Percentiles rank a stretch among this genome's conserved stretches.
These are phyloP conservation scores for Puccinia coronata DNA, from an alignment of 1,284 basidiomycete genomes.

Conservation along the genomic window DNA sequence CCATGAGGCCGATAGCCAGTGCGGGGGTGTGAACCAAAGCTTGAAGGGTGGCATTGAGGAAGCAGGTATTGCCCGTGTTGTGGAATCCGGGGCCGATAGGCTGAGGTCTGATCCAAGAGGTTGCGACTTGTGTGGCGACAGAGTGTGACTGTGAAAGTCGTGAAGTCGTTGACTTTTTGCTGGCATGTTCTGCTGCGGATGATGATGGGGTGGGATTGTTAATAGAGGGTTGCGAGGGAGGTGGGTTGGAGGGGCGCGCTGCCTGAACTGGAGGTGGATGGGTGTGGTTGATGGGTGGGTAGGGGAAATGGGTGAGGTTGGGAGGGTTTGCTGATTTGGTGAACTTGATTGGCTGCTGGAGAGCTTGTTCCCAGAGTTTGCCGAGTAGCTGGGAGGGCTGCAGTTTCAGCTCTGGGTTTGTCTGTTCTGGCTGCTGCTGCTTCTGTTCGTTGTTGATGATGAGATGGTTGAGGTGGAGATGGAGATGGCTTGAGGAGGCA, in stretches of 20 bases:
- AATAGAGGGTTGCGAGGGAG: too few species aligned
- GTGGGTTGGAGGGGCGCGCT: constrained; percentile 3
- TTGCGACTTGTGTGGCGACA: constrained; percentile 24
- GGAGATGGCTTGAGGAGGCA: constrained; percentile 9
- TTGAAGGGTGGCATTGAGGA: constrained; percentile 92
- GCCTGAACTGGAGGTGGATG: background rate
- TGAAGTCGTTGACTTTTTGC: background rate
- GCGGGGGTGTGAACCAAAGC: constrained; percentile 92
- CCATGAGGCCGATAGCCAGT: constrained; percentile 70
- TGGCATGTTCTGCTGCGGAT: background rate
- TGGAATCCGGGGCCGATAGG: constrained; percentile 69
- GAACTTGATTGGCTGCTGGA: constrained; percentile 31
- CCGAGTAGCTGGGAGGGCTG: constrained; percentile 4
- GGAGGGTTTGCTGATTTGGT: background rate
- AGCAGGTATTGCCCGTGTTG: constrained; percentile 97
- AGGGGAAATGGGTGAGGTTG: constrained; percentile 18
- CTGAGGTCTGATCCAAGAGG: constrained; percentile 30
- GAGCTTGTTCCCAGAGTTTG: constrained; percentile 32
- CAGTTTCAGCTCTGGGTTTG: background rate
- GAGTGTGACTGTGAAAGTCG: background rate
- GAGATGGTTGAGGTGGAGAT: constrained; percentile 21
- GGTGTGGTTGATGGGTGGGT: constrained; percentile 25
- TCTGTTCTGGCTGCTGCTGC: background rate
- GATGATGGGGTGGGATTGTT: background rate
- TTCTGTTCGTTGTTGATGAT: background rate